Conservation (phyloP, 1,284 basidiomycete genomes). For the Leccinum pachyderme region DNA sequence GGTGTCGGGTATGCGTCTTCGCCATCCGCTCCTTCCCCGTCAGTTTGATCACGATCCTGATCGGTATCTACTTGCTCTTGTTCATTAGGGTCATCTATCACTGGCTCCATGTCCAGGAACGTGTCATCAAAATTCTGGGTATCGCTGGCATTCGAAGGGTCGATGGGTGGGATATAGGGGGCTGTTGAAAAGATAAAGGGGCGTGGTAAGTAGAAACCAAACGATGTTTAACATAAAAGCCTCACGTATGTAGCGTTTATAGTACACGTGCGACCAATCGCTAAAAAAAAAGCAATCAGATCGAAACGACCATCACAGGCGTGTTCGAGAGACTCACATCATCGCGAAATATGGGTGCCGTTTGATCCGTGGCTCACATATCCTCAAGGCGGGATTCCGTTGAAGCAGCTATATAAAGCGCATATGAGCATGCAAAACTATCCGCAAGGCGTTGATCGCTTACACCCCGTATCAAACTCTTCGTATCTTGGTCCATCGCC, state of each 20-base stretch:
- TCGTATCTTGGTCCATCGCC: slow-evolving; percentile 91
- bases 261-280: slow-evolving; percentile 92
- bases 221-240: slow-evolving; percentile 12
- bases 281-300: slow-evolving; percentile 38
- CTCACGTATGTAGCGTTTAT: slow-evolving; percentile 90
- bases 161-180: slow-evolving; percentile 95
- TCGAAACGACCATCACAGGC: slow-evolving; percentile 7
- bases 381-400: slow-evolving; percentile 85
- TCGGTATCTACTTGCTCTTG: slow-evolving; percentile 62
- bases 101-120: slow-evolving; percentile 92
- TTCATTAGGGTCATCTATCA: slow-evolving; percentile 71
- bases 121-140: slow-evolving; percentile 98
- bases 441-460: slow-evolving; percentile 32
- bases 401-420: slow-evolving; percentile 68
- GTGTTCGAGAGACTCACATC: slow-evolving; percentile 63
- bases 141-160: slow-evolving; percentile 91
- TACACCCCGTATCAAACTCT: slow-evolving; percentile 91
- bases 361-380: slow-evolving; percentile 92
- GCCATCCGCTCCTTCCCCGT: slow-evolving; percentile 69
- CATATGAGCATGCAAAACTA: slow-evolving; percentile 17
- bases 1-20: slow-evolving; percentile 70
- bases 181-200: slow-evolving; percentile 45
- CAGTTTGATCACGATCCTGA: slow-evolving; percentile 57
- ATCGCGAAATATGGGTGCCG: slow-evolving; percentile 94
- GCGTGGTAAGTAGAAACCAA: slow-evolving; percentile 15